Base-by-base conservation (phyloP, 169 alveolate genomes). In the Babesia ovis region DNA sequence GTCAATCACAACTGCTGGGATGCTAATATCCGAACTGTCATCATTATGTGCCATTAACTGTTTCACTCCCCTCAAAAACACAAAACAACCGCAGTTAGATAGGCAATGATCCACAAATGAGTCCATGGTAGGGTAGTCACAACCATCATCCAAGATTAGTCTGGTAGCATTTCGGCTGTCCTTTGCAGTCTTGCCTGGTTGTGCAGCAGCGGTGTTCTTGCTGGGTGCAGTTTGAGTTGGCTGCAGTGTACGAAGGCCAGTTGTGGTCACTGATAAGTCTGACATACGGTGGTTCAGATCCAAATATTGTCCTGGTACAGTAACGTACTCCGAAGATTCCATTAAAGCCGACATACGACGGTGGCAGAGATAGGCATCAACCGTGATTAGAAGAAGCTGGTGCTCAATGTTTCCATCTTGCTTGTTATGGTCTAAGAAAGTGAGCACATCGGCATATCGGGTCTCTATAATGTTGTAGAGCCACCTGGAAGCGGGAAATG, bases 341-440 rank as follows among this genome's bases (percentile, higher is more conserved):
- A 50, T 6, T 23, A 20, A 9, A 6, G 35, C 22, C 22, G 6
- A 8, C 31, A 56, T 25, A 2, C 55, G 50, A 8, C 31, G 32
- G 23, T 72, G 2, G 25, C 58, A 53, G 0, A 74, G 23, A 51
- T 25, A 59, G 4, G 58, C 55, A 48, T 74, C 71, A 12, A 61
- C 57, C 25, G 75, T 42, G 2, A 50, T 35, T 14, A 34, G n/a
- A 18, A 74, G 56, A 9, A 74, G 42, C 39, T 53, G 62, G 58
- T 74, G 71, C 50, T 74, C 84, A 0, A 74, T 20, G 32, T 56
- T 74, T 1, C 16, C 27, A 1, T 32, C 27, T 20, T 43, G 25
- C n/a, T n/a, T 18, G 41, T 74, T 74, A 46, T 74, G 84, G n/a
- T 58, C 70, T 22, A 74, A 22, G 43, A 74, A 74, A 2, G 42